Conservation (phyloP, 345 rosid species). For the Rhodamnia rubescens region DNA sequence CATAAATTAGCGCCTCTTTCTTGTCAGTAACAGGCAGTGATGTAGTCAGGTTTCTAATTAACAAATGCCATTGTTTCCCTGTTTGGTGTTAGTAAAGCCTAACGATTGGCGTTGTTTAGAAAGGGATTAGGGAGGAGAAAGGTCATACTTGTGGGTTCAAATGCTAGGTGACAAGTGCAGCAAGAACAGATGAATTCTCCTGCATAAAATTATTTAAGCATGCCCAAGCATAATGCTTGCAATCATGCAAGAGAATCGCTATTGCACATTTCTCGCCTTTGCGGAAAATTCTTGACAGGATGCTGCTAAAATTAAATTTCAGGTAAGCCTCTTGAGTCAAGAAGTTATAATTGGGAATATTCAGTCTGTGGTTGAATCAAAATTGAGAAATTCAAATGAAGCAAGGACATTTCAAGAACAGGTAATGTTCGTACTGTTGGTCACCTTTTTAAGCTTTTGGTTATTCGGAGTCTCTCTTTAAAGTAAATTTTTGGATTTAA, state of each 20-base stretch:
- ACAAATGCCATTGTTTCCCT: background rate
- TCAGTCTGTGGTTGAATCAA: slow-evolving; percentile 62
- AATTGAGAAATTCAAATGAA: slow-evolving; percentile 66
- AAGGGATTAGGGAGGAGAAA: background rate
- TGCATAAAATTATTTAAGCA: background rate
- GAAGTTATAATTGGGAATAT: slow-evolving; percentile 72
- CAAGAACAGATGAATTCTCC: background rate
- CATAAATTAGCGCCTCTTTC: background rate
- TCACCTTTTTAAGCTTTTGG: background rate
- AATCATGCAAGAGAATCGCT: background rate
- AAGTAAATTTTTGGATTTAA: background rate
- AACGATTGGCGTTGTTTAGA: background rate
- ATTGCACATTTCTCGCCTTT: background rate
- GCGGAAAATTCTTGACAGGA: background rate
- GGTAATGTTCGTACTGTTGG: slow-evolving; percentile 22
- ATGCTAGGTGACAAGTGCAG: background rate
- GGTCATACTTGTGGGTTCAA: background rate
- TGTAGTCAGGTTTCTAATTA: background rate
- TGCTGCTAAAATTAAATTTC: slow-evolving; percentile 2
- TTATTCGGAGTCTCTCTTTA: background rate
- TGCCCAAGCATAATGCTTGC: background rate
- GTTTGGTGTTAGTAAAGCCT: background rate
- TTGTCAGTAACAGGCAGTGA: background rate
- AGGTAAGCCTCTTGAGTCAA: slow-evolving; percentile 96
- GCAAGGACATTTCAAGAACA: slow-evolving; percentile 72